Base-by-base conservation (phyloP, 345 rosid species). In the Heritiera littoralis region DNA sequence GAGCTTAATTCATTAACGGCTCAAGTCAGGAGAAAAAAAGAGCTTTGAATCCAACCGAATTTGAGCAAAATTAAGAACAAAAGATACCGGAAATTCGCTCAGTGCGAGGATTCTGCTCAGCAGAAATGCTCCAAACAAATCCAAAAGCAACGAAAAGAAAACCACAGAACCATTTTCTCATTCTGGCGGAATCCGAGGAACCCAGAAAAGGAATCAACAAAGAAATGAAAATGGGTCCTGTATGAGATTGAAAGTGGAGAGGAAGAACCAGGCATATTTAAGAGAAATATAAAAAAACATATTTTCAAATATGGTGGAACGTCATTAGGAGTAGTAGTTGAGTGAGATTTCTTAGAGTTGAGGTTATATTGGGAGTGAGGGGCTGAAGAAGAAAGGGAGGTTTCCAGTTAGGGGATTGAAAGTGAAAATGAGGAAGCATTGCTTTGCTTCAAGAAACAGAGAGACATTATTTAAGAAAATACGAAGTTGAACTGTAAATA, bases 51-150 rank as follows among this genome's bases (percentile, higher is more conserved):
- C 64, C 64, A 35, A 35, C 9, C 2, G 35, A 8, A 52, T 0
- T 32, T 2, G 9, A 72, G n/a, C 40, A 54, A 17, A 32, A 55
- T 54, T 35, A 5, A 6, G 4, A 52, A 72, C 46, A 75, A 46
- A 63, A 65, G 65, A 52, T 63, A 93, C 96, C 98, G 66, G 98
- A 90, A 85, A 92, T 93, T 15, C 95, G 81, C 85, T 92, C 97
- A 0, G 92, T 94, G 12, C 87, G 88, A 40, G 76, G 83, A 48
- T 74, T 83, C 45, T 78, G 87, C 28, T 94, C 81, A 71, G 90
- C 85, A 41, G 15, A 77, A 49, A 81, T 76, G 70, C 81, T 55
- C 56, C 73, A 58, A 72, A 65, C 72, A 66, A 82, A 64, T 78
- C 77, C 66, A 55, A 71, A 66, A 35, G 80, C 84, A 55, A 89